Percentiles rank a stretch among this genome's conserved stretches.
These are phyloP conservation scores for Bombardia bombarda DNA, from an alignment of 495 filamentous ascomycete genomes.

Conservation along the genomic window DNA sequence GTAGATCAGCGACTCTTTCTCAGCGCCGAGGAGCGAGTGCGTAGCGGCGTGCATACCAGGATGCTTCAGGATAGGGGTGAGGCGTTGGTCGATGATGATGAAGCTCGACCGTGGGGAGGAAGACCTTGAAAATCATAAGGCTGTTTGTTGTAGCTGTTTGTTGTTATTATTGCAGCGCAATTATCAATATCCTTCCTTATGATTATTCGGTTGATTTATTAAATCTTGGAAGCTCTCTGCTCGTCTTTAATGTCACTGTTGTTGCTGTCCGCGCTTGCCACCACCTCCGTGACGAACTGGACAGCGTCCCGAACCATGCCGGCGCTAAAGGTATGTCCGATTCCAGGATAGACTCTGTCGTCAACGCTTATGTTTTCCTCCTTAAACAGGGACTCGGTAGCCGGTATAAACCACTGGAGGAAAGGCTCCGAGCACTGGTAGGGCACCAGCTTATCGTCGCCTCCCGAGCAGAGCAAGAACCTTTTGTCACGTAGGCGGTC, in stretches of 20 bases:
- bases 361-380: constrained; percentile 55
- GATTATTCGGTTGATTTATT: too few relatives aligned
- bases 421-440: constrained; percentile 63
- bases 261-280: constrained; percentile 19
- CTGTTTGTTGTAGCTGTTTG: too few relatives aligned
- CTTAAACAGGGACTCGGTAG: constrained; percentile 47
- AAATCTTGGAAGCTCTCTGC: constrained; percentile 16
- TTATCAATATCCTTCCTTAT: too few relatives aligned
- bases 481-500: constrained; percentile 59
- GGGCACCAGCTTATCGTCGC: constrained; percentile 76
- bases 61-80: constrained; percentile 20
- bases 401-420: constrained; percentile 59
- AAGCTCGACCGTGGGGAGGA: constrained; percentile 25
- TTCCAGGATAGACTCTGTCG: constrained; percentile 63
- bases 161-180: too few relatives aligned
- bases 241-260: constrained; percentile 1
- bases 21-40: constrained; percentile 23
- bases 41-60: constrained; percentile 25
- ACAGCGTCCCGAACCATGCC: constrained; percentile 68
- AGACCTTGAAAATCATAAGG: neutral
- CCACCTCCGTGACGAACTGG: constrained; percentile 52
- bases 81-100: constrained; percentile 23
- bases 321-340: constrained; percentile 63
- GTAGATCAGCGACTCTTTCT: constrained; percentile 32
- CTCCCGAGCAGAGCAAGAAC: constrained; percentile 71